phyloP scores from a whole-genome alignment of 2,329 filamentous ascomycete species.

The Ilyonectria destructans region DNA sequence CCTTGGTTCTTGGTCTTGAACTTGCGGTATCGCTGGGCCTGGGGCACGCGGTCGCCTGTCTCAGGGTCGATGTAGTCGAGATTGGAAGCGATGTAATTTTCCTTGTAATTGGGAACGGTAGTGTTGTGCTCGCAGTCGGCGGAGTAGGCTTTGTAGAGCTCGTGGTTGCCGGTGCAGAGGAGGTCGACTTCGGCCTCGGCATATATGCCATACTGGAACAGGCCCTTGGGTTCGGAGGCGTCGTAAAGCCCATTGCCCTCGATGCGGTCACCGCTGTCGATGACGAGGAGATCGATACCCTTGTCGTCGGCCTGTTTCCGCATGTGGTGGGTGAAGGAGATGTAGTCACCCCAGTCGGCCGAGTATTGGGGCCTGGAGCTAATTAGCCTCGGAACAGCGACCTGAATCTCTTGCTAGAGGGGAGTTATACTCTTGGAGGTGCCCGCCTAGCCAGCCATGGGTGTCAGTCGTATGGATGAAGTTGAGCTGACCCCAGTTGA shows the following conservation, averaged over 20 bases:
- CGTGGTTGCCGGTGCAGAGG: slow-evolving; percentile 92
- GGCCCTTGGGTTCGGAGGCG: slow-evolving; percentile 87
- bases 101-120: slow-evolving; percentile 87
- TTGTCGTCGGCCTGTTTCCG: slow-evolving; percentile 82
- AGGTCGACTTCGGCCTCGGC: slow-evolving; percentile 87
- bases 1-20: slow-evolving; percentile 94
- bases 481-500: slow-evolving; percentile 95
- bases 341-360: slow-evolving; percentile 97
- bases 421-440: slow-evolving; percentile 84
- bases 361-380: slow-evolving; percentile 84
- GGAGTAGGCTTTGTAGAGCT: slow-evolving; percentile 88
- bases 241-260: slow-evolving; percentile 98
- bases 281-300: slow-evolving; percentile 88
- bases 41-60: slow-evolving; percentile 79
- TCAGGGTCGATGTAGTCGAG: slow-evolving; percentile 87
- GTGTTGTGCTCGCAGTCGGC: slow-evolving; percentile 83
- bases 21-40: slow-evolving; percentile 87
- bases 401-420: neutral
- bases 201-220: slow-evolving; percentile 91
- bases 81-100: slow-evolving; percentile 91
- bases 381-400: slow-evolving; percentile 25
- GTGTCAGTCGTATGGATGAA: slow-evolving; percentile 98
- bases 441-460: slow-evolving; percentile 95
- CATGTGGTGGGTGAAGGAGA: slow-evolving; percentile 92
- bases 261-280: slow-evolving; percentile 94